Evolutionary conservation across 116 monocot species (phyloP).

Genomic region (Phalaenopsis hybrid): DNA sequence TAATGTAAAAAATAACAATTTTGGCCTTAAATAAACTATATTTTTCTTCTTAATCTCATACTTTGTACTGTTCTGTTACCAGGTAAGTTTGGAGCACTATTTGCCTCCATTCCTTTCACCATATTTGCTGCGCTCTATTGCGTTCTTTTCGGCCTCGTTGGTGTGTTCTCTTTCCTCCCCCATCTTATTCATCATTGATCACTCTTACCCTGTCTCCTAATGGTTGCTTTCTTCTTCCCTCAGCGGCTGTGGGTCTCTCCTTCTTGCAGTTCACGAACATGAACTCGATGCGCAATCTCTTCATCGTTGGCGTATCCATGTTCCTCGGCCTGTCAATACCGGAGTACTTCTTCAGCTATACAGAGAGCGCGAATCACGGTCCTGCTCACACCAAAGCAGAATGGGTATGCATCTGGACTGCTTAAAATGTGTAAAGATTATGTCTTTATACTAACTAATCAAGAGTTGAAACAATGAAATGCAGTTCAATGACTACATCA

Average conservation of each 20-base stretch:
- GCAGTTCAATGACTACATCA: constrained; percentile 88
- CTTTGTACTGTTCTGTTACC: background rate
- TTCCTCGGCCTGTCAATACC: constrained; percentile 94
- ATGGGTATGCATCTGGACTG: constrained; percentile 41
- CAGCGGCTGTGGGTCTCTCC: constrained; percentile 91
- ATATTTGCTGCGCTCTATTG: constrained; percentile 93
- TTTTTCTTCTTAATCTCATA: background rate
- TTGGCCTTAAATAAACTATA: background rate
- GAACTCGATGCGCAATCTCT: constrained; percentile 97
- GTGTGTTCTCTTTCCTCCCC: constrained; percentile 25
- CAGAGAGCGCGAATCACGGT: constrained; percentile 40
- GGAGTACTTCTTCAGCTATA: constrained; percentile 75
- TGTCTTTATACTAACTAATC: too few relatives aligned
- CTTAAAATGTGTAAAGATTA: too few relatives aligned
- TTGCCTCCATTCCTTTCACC: constrained; percentile 96
- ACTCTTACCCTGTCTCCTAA: background rate
- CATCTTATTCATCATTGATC: background rate
- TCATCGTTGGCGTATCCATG: constrained; percentile 70
- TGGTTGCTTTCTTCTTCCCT: background rate
- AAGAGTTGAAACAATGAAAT: background rate
- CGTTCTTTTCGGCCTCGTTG: constrained; percentile 76
- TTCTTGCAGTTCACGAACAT: constrained; percentile 99
- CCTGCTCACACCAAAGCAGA: constrained; percentile 77
- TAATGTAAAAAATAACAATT: background rate
- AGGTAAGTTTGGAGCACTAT: constrained; percentile 96